These are phyloP conservation scores for Tubosaeta sp. DNA, from an alignment of 768 basidiomycete species.

Conservation along the genomic window DNA sequence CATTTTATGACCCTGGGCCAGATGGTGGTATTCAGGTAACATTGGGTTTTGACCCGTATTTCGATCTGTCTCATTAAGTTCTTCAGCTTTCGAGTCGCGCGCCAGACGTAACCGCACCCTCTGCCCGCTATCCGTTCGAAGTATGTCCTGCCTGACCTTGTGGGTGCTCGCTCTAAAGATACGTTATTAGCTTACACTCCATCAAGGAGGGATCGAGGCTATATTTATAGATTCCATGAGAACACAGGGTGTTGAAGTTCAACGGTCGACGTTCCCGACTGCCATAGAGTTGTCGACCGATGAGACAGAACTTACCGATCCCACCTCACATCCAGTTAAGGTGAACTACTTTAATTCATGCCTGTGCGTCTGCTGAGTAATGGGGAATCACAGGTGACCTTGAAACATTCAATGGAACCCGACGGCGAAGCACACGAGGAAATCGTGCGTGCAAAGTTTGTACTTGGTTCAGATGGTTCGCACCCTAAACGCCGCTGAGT, in stretches of 20 bases:
- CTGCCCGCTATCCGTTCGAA: conserved; percentile 69
- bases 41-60: neutral
- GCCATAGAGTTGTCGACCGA: conserved; percentile 27
- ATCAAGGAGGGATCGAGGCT: conserved; percentile 33
- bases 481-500: neutral
- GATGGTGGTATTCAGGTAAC: conserved; percentile 58
- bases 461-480: conserved; percentile 72
- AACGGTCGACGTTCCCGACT: conserved; percentile 30
- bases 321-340: conserved; percentile 21
- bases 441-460: conserved; percentile 65
- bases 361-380: neutral
- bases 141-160: conserved; percentile 29
- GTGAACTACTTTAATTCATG: conserved; percentile 2
- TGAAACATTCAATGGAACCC: conserved; percentile 16
- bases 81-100: conserved; percentile 57
- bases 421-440: conserved; percentile 43
- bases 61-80: neutral
- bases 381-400: conserved; percentile 14
- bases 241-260: conserved; percentile 26
- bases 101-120: conserved; percentile 54
- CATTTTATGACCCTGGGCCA: conserved; percentile 68
- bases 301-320: conserved; percentile 18
- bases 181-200: conserved; percentile 24
- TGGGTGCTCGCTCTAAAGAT: neutral
- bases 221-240: conserved; percentile 35